A percentile compares a stretch with the other conserved stretches of the same genome.
These are phyloP conservation scores for Sesbania bispinosa DNA, from an alignment of 306 rosid genomes.

Conservation along the genomic window DNA sequence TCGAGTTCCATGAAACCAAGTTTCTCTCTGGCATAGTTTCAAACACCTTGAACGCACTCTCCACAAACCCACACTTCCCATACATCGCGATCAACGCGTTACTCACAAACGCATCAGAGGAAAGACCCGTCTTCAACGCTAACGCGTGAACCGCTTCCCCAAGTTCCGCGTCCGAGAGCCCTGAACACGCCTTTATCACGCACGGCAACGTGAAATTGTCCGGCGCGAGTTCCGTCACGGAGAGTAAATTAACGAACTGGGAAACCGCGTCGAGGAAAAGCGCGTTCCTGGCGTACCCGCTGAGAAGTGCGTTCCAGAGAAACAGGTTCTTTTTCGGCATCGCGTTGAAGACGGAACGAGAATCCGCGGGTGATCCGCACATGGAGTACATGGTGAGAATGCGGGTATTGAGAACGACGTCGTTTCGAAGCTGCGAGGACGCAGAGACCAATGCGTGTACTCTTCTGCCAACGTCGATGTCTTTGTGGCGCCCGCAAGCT, in stretches of 20 bases:
- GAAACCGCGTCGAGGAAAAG: constrained; percentile 46
- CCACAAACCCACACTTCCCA: constrained; percentile 53
- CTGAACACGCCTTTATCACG: constrained; percentile 61
- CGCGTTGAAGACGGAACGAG: constrained; percentile 50
- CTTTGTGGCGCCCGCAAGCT: constrained; percentile 49
- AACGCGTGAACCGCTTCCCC: constrained; percentile 62
- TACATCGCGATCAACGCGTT: constrained; percentile 67
- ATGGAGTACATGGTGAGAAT: constrained; percentile 66
- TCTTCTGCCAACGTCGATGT: constrained; percentile 51
- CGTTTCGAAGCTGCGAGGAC: constrained; percentile 38
- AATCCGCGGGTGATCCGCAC: constrained; percentile 58
- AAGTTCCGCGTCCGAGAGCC: constrained; percentile 39
- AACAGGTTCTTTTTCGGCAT: constrained; percentile 46
- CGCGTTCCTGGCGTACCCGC: constrained; percentile 53
- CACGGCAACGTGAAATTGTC: constrained; percentile 74
- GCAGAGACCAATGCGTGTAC: constrained; percentile 45
- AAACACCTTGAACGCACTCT: constrained; percentile 53
- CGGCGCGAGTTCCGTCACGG: constrained; percentile 48
- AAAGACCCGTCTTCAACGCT: constrained; percentile 51
- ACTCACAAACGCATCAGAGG: constrained; percentile 62
- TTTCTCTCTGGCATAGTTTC: constrained; percentile 55
- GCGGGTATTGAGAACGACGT: constrained; percentile 65
- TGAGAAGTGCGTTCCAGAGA: constrained; percentile 75
- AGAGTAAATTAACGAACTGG: constrained; percentile 45
- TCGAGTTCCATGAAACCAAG: constrained; percentile 81